Evolutionary conservation across 2,329 filamentous ascomycete species (phyloP).

Genomic region (Hypomyces perniciosus): DNA sequence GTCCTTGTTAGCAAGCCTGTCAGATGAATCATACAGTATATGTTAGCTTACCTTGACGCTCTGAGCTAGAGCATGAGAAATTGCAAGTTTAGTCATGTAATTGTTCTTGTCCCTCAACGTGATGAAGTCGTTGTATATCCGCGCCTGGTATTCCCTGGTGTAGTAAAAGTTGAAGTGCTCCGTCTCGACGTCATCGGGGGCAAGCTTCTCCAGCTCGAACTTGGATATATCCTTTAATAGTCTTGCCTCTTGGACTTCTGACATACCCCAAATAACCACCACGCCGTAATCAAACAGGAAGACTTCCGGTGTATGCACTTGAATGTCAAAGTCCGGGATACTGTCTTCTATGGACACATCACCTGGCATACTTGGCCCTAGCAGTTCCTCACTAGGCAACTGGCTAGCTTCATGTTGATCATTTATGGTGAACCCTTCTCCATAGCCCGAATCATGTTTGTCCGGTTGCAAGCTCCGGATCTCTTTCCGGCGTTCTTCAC

Average conservation of each 20-base stretch:
- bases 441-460: conserved; percentile 26
- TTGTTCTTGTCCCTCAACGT: conserved; percentile 88
- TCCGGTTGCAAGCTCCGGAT: conserved; percentile 54
- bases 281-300: conserved; percentile 98
- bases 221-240: conserved; percentile 92
- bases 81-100: conserved; percentile 97
- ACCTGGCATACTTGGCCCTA: conserved; percentile 30
- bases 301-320: conserved; percentile 86
- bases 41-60: conserved; percentile 68
- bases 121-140: conserved; percentile 99
- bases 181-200: conserved; percentile 82
- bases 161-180: conserved; percentile 99
- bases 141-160: conserved; percentile 92
- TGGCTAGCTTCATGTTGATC: conserved; percentile 20
- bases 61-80: conserved; percentile 90
- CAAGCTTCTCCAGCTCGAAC: conserved; percentile 87
- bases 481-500: conserved; percentile 40
- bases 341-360: conserved; percentile 35
- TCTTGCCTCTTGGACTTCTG: conserved; percentile 75
- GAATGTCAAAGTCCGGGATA: conserved; percentile 72
- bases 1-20: not conserved
- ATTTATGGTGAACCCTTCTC: conserved; percentile 22
- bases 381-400: conserved; percentile 26
- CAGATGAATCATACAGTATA: not conserved
- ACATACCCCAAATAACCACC: conserved; percentile 98